Percentiles rank a stretch among this genome's conserved stretches.
Evolutionary conservation across 2,329 filamentous ascomycete genomes (phyloP).

Genomic region (Aspergillus piperis): DNA sequence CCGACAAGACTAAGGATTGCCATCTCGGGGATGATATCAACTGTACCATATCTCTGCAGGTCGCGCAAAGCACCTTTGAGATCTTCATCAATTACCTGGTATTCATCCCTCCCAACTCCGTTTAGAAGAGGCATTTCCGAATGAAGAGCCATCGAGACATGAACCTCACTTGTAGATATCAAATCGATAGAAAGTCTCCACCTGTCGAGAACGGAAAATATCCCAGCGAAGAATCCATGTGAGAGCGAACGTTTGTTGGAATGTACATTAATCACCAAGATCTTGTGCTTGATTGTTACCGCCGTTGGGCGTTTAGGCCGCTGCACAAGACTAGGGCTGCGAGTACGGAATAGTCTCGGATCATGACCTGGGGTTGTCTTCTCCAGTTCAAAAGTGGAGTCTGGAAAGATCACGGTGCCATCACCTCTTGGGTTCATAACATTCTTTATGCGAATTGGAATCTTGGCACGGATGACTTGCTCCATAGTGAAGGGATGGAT

Average conservation of each 20-base stretch:
- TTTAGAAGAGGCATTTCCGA: constrained; percentile 64
- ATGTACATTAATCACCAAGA: constrained; percentile 96
- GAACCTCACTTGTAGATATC: constrained; percentile 94
- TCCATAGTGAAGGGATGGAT: constrained; percentile 99
- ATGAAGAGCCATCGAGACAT: constrained; percentile 96
- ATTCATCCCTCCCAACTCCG: constrained; percentile 50
- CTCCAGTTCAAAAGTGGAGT: constrained; percentile 58
- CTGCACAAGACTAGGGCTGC: constrained; percentile 50
- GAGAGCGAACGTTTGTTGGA: constrained; percentile 95
- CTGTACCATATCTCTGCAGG: constrained; percentile 78
- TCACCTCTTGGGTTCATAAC: constrained; percentile 66
- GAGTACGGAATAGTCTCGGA: constrained; percentile 54
- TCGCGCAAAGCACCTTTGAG: constrained; percentile 67
- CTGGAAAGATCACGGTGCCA: constrained; percentile 72
- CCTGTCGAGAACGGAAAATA: constrained; percentile 87
- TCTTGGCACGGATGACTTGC: constrained; percentile 69
- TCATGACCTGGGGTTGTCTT: constrained; percentile 57
- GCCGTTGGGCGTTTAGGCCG: constrained; percentile 77
- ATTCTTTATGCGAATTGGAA: constrained; percentile 70
- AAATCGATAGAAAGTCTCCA: constrained; percentile 89
- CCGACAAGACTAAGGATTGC: constrained; percentile 94
- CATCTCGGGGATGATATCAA: constrained; percentile 89
- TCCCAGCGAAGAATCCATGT: constrained; percentile 91
- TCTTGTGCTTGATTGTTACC: constrained; percentile 96
- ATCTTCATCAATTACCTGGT: constrained; percentile 62